These are phyloP conservation scores for Lactarius indigo DNA, from an alignment of 768 basidiomycete genomes.

Conservation along the genomic window DNA sequence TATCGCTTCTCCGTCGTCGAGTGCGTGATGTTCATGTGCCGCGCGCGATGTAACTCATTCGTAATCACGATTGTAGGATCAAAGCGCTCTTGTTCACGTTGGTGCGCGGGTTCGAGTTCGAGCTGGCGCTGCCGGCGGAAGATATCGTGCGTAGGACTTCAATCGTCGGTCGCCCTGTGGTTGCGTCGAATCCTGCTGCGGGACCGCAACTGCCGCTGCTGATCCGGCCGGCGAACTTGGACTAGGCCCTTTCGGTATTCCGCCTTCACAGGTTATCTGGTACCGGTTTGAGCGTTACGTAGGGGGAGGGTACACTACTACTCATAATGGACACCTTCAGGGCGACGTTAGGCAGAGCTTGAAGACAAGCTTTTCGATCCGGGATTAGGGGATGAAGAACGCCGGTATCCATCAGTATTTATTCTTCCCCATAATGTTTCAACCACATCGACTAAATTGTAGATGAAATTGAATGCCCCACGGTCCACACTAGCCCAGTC, in stretches of 20 bases:
- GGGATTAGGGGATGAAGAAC: too few relatives aligned
- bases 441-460: too few relatives aligned
- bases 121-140: slow-evolving; percentile 19
- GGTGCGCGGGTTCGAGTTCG: slow-evolving; percentile 28
- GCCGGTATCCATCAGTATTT: too few relatives aligned
- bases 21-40: slow-evolving; percentile 16
- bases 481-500: too few relatives aligned
- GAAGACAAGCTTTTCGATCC: too few relatives aligned
- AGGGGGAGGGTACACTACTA: too few relatives aligned
- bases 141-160: slow-evolving; percentile 17
- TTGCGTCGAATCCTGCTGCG: slow-evolving; percentile 15
- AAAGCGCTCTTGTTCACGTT: slow-evolving; percentile 30
- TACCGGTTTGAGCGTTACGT: neutral
- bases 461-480: too few relatives aligned
- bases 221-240: slow-evolving; percentile 13
- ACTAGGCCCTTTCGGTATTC: neutral
- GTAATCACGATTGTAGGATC: slow-evolving; percentile 20
- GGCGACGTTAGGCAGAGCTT: too few relatives aligned
- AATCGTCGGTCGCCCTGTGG: slow-evolving; percentile 22
- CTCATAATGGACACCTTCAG: too few relatives aligned
- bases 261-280: neutral
- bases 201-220: slow-evolving; percentile 23
- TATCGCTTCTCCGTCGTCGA: slow-evolving; percentile 31
- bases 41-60: neutral
- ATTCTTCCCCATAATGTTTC: too few relatives aligned